Evolutionary conservation across 768 basidiomycete genomes (phyloP), one percentile per base, ranked within the genome.

Genomic region (Gymnopilus dilepis): DNA sequence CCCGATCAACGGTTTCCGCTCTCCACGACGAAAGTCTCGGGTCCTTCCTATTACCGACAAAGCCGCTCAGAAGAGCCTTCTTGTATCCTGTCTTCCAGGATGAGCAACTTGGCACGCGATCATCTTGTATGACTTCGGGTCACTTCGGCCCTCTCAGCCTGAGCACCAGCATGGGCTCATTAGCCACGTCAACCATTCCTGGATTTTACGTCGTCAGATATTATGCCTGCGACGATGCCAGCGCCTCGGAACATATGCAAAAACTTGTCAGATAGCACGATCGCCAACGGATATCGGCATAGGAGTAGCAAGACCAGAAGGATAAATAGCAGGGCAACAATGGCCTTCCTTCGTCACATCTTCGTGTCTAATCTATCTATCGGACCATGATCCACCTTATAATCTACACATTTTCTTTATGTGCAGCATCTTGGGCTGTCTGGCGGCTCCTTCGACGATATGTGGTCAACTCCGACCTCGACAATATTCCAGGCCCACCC

Each of bases 401-500:
- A 11, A 31, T 58, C 19, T 8, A 47, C 37, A 26, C 42, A 48
- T 17, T 45, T 15, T 22, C 34, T 15, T 30, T 47, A 8, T 38
- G 24, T 40, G 38, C 37, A 13, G 52, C 26, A 9, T 54, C 52
- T n/a, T 38, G 34, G 60, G 40, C 47, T 12, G 8, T 71, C 11
- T 74, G 72, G 72, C 57, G 42, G 19, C 21, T 61, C 7, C 55
- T 69, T 1, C 62, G 62, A 13, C 56, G 61, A 13, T 59, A 65
- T 28, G 34, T 69, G 19, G 48, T 63, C 6, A 60, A 63, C 12
- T 70, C 69, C 7, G 63, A 70, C 19, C 66, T 80, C 0, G 73
- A 77, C 55, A 78, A 79, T 58, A 71, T 82, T 55, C 77, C 77
- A 1, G 80, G 80, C 1, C 80, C 80, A 0, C 67, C 71, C 6